These are phyloP conservation scores for Quercus lobata DNA, from an alignment of 331 rosid genomes.

Conservation along the genomic window DNA sequence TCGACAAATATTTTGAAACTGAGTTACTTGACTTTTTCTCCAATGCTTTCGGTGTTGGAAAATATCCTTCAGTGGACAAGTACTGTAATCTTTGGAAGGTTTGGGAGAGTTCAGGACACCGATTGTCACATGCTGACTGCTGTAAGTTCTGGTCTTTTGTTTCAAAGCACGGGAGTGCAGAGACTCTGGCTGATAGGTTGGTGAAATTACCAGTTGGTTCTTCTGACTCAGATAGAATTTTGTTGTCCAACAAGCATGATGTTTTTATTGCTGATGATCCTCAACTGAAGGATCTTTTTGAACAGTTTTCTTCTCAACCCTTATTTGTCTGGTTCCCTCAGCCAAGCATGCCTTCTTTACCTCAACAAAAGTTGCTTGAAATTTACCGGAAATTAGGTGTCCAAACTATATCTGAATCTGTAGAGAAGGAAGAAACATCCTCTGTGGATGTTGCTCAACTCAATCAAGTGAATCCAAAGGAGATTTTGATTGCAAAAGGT, in stretches of 20 bases:
- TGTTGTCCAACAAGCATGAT: slow-evolving; percentile 2
- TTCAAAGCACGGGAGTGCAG: slow-evolving; percentile 22
- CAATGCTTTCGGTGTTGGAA: slow-evolving; percentile 31
- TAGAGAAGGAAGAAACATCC: slow-evolving; percentile 34
- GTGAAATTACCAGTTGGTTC: slow-evolving; percentile 45
- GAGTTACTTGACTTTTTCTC: slow-evolving; percentile 44
- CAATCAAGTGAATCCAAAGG: slow-evolving; percentile 20
- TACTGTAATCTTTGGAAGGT: slow-evolving; percentile 59
- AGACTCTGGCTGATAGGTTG: slow-evolving; percentile 30
- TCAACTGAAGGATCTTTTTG: slow-evolving; percentile 57
- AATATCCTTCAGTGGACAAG: slow-evolving; percentile 44
- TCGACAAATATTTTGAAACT: slow-evolving; percentile 17
- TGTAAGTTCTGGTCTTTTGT: slow-evolving; percentile 61
- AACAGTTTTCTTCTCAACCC: slow-evolving; percentile 15
- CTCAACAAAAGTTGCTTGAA: slow-evolving; percentile 32
- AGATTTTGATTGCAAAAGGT: slow-evolving; percentile 25
- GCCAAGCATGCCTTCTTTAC: not conserved
- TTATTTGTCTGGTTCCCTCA: slow-evolving; percentile 71
- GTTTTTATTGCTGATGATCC: slow-evolving; percentile 59
- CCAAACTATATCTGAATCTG: slow-evolving; percentile 43
- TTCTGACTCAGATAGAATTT: slow-evolving; percentile 30
- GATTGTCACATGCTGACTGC: slow-evolving; percentile 36
- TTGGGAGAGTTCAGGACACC: slow-evolving; percentile 44
- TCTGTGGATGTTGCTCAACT: not conserved
- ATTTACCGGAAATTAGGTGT: slow-evolving; percentile 55